Percentiles rank a stretch among this genome's conserved stretches.
Evolutionary conservation across 1,284 basidiomycete species (phyloP).

Genomic region (Meripilus lineatus): DNA sequence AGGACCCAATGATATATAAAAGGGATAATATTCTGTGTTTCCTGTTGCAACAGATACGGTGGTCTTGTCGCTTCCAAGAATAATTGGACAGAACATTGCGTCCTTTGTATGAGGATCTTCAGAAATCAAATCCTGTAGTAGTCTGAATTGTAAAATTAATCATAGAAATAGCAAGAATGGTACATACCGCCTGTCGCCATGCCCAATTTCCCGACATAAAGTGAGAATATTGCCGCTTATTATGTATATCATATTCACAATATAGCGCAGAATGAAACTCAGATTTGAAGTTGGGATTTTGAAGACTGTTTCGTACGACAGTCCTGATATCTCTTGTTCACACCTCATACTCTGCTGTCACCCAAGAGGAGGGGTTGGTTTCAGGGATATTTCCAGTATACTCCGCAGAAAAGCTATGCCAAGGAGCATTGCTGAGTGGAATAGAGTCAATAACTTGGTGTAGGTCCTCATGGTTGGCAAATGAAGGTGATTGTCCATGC

Average conservation of each 20-base stretch:
- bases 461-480: constrained; percentile 9
- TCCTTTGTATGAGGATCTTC: constrained; percentile 10
- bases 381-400: constrained; percentile 14
- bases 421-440: constrained; percentile 11
- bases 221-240: constrained; percentile 7
- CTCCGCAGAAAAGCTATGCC: constrained; percentile 9
- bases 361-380: constrained; percentile 12
- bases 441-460: constrained; percentile 13
- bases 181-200: constrained; percentile 19
- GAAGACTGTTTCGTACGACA: constrained; percentile 10
- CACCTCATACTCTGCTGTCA: constrained; percentile 9
- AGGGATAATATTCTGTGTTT: constrained; percentile 20
- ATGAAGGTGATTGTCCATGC: neutral
- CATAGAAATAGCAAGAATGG: neutral
- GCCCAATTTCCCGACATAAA: constrained; percentile 20
- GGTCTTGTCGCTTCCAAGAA: constrained; percentile 23
- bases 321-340: constrained; percentile 10
- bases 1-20: constrained; percentile 17
- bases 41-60: constrained; percentile 24
- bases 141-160: neutral
- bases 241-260: constrained; percentile 6
- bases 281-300: constrained; percentile 7
- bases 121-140: constrained; percentile 4
- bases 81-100: constrained; percentile 17
- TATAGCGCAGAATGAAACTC: constrained; percentile 9